A percentile compares a stretch with the other conserved stretches of the same genome.
Evolutionary conservation across 129 eudicot species (phyloP).

Genomic region (Calendula officinalis): DNA sequence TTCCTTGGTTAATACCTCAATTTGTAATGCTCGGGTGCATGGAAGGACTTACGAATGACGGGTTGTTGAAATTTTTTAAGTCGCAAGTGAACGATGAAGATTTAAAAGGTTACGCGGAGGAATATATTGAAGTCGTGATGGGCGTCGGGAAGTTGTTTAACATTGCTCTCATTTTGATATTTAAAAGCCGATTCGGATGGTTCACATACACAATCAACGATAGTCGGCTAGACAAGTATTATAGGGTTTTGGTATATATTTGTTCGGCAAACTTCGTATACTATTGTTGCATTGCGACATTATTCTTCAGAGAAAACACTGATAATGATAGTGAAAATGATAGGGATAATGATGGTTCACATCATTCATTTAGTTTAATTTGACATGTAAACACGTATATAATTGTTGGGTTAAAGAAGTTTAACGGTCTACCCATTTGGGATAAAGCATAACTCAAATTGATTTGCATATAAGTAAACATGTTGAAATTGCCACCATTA

Average conservation of each 20-base stretch:
- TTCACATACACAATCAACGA: neutral
- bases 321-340: too few relatives aligned
- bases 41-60: constrained; percentile 2
- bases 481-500: too few relatives aligned
- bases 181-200: neutral
- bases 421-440: too few relatives aligned
- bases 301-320: neutral
- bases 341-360: too few relatives aligned
- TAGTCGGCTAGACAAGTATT: constrained; percentile 7
- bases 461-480: too few relatives aligned
- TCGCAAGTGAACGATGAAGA: neutral
- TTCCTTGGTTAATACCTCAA: constrained; percentile 12
- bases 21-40: neutral
- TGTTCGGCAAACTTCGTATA: neutral
- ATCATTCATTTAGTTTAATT: too few relatives aligned
- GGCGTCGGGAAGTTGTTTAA: neutral
- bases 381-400: too few relatives aligned
- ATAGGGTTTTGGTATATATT: neutral
- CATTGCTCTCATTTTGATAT: constrained; percentile 10
- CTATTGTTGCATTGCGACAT: constrained; percentile 1
- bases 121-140: constrained; percentile 7
- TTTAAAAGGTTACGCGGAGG: neutral
- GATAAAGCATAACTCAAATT: too few relatives aligned
- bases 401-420: too few relatives aligned
- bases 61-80: neutral